Evolutionary conservation across 495 filamentous ascomycete species (phyloP).

Genomic region (Achaetomiella virescens): DNA sequence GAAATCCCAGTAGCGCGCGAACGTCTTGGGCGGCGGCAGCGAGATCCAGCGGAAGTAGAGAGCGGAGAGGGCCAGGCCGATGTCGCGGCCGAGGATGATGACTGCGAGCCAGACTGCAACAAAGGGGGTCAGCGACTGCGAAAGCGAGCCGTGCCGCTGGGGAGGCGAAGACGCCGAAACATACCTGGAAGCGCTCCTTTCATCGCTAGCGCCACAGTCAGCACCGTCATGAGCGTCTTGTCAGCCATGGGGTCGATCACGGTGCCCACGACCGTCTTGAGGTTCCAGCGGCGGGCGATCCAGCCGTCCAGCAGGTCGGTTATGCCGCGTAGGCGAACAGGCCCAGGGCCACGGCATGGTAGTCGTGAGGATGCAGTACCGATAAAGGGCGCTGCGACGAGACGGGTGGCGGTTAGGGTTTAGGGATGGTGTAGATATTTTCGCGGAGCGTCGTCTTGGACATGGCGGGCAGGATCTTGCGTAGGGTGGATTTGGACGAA

Average conservation of each 20-base stretch:
- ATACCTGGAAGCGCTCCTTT: conserved; percentile 74
- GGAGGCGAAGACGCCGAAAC: conserved; percentile 18
- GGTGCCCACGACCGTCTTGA: conserved; percentile 91
- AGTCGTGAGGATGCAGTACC: conserved; percentile 88
- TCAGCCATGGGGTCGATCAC: conserved; percentile 97
- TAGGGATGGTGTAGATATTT: conserved; percentile 94
- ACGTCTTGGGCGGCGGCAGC: conserved; percentile 86
- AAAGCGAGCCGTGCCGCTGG: background rate
- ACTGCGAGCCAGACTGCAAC: conserved; percentile 70
- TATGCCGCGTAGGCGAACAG: conserved; percentile 84
- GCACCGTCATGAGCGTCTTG: conserved; percentile 88
- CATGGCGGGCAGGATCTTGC: conserved; percentile 46
- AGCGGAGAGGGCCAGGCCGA: conserved; percentile 78
- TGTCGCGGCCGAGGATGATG: conserved; percentile 85
- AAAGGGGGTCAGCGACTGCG: background rate
- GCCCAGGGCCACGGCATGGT: conserved; percentile 68
- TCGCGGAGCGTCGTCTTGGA: conserved; percentile 50
- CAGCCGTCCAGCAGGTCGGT: conserved; percentile 90
- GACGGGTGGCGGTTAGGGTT: conserved; percentile 83
- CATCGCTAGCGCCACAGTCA: conserved; percentile 74
- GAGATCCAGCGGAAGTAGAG: conserved; percentile 95
- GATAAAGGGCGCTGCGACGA: conserved; percentile 76
- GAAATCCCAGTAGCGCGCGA: conserved; percentile 96
- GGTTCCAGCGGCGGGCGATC: conserved; percentile 79
- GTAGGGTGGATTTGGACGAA: conserved; percentile 9